Evolutionary conservation across 2,329 filamentous ascomycete species (phyloP).

Genomic region (Fusarium albosuccineum): DNA sequence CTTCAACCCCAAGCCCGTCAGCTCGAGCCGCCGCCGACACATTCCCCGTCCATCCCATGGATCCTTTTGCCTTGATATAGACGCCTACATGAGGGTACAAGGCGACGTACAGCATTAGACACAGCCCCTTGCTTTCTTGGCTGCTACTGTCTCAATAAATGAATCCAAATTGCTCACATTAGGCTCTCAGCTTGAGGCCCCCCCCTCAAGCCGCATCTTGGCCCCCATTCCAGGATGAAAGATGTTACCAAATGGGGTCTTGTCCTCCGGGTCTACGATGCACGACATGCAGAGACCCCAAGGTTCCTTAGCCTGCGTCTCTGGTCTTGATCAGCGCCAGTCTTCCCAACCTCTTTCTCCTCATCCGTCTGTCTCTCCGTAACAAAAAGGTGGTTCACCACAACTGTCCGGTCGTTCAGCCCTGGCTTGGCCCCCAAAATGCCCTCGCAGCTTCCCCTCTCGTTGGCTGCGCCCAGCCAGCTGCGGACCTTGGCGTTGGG

Average conservation of each 20-base stretch:
- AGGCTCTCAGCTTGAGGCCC: not conserved
- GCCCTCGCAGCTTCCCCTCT: not conserved
- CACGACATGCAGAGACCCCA: not conserved
- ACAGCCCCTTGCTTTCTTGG: not conserved
- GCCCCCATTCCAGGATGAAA: constrained; percentile 2
- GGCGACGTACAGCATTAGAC: not conserved
- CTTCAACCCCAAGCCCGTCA: constrained; percentile 15
- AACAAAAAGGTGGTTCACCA: too few relatives aligned
- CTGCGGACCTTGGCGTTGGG: too few relatives aligned
- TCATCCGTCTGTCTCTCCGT: not conserved
- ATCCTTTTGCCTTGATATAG: not conserved
- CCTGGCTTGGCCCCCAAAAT: not conserved
- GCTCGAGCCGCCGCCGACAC: constrained; percentile 29
- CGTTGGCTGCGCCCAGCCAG: too few relatives aligned
- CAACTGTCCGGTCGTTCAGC: not conserved
- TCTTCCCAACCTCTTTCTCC: too few relatives aligned
- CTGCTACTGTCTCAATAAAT: not conserved
- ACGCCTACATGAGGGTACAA: not conserved
- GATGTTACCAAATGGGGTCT: constrained; percentile 17
- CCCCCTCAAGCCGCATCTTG: not conserved
- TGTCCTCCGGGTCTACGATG: not conserved
- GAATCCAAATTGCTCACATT: not conserved
- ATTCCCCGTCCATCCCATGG: not conserved
- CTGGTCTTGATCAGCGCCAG: too few relatives aligned
- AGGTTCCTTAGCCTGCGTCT: not conserved